Evolutionary conservation across 2,329 filamentous ascomycete genomes (phyloP).

Genomic region (Neofusicoccum umdonicola): DNA sequence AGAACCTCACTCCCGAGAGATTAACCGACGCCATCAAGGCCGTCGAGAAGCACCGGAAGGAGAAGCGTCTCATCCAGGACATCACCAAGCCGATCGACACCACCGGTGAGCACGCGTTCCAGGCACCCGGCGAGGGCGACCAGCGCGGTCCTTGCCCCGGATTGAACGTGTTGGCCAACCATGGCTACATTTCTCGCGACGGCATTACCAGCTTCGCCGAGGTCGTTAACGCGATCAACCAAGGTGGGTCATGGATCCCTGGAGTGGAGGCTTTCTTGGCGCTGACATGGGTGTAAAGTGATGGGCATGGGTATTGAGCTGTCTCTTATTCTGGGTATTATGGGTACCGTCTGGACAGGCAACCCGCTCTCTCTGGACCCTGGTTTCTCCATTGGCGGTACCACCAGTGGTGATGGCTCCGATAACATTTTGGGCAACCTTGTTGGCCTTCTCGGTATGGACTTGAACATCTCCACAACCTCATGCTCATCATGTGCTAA

Average conservation of each 20-base stretch:
- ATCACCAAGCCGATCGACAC: constrained; percentile 2
- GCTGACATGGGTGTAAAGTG: constrained; percentile 15
- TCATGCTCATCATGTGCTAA: constrained; percentile 1
- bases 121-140: constrained; percentile 11
- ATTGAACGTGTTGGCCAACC: constrained; percentile 36
- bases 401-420: constrained; percentile 26
- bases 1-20: constrained; percentile 19
- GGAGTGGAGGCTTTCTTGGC: background rate
- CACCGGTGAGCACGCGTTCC: constrained; percentile 17
- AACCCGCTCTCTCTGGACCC: constrained; percentile 51
- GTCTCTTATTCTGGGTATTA: constrained; percentile 34
- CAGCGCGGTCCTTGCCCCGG: constrained; percentile 33
- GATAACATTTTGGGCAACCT: constrained; percentile 38
- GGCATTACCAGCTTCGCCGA: constrained; percentile 15
- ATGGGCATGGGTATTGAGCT: constrained; percentile 28
- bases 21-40: constrained; percentile 20
- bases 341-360: constrained; percentile 34
- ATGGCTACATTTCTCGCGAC: constrained; percentile 31
- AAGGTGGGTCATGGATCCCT: background rate
- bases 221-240: constrained; percentile 8
- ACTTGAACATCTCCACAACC: constrained; percentile 13
- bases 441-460: constrained; percentile 42
- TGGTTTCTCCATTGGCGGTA: constrained; percentile 29
- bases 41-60: constrained; percentile 20
- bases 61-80: constrained; percentile 19